Conservation (phyloP, 257 asterid genomes). For the Fraxinus cuspidata region DNA sequence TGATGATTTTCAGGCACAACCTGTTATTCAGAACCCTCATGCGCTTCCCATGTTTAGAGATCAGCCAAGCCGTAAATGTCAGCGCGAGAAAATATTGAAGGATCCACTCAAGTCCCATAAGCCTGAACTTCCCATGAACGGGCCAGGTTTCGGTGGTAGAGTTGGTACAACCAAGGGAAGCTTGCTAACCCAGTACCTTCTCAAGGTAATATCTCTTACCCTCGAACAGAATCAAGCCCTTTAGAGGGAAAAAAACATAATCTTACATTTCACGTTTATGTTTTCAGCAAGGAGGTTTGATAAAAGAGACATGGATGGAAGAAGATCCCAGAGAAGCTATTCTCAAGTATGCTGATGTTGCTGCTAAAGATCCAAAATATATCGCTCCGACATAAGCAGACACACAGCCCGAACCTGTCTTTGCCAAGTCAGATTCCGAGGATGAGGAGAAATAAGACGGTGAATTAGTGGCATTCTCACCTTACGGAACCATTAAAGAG, state of each 20-base stretch:
- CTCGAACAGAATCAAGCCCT: background rate
- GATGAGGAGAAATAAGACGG: slow-evolving; percentile 68
- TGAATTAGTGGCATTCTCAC: background rate
- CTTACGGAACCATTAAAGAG: background rate
- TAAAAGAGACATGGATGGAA: slow-evolving; percentile 94
- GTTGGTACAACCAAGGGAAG: slow-evolving; percentile 92
- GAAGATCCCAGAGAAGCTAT: slow-evolving; percentile 99
- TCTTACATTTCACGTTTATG: slow-evolving; percentile 35
- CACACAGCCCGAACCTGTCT: slow-evolving; percentile 85
- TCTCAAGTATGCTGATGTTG: slow-evolving; percentile 83
- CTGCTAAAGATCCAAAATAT: slow-evolving; percentile 83
- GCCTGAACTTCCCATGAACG: slow-evolving; percentile 87
- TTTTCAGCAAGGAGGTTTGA: slow-evolving; percentile 94
- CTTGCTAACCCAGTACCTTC: slow-evolving; percentile 89
- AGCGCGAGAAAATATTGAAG: slow-evolving; percentile 85
- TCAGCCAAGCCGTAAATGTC: slow-evolving; percentile 96
- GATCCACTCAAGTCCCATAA: slow-evolving; percentile 95
- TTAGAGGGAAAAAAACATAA: background rate
- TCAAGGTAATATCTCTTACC: slow-evolving; percentile 56
- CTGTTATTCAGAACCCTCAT: slow-evolving; percentile 97
- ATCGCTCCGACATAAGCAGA: slow-evolving; percentile 89
- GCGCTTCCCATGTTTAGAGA: slow-evolving; percentile 93
- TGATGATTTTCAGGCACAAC: slow-evolving; percentile 81
- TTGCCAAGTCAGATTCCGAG: slow-evolving; percentile 79
- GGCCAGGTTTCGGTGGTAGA: slow-evolving; percentile 98